A percentile compares a stretch with the other conserved stretches of the same genome.
Evolutionary conservation across 1,284 basidiomycete genomes (phyloP).

Genomic region (Ceratobasidium theobromae): DNA sequence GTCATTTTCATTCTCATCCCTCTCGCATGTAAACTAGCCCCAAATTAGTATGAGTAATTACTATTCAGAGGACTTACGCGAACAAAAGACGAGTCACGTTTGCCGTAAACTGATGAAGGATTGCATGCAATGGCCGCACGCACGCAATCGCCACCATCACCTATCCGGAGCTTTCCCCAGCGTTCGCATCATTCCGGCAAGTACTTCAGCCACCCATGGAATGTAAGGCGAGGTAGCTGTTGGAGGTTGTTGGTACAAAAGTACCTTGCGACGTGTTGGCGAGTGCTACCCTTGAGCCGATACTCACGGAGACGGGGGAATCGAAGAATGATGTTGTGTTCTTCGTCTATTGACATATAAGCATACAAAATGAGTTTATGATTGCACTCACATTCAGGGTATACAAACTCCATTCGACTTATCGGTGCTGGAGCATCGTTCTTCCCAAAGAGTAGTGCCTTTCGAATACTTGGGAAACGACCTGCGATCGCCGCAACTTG

Average conservation of each 20-base stretch:
- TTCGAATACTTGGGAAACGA: background rate
- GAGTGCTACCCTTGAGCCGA: background rate
- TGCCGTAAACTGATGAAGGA: background rate
- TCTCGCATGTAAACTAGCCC: background rate
- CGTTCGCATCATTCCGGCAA: background rate
- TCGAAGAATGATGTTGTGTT: background rate
- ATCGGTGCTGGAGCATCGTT: conserved; percentile 3
- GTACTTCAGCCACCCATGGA: background rate
- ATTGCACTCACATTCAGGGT: background rate
- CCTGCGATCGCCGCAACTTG: background rate
- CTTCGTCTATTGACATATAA: no score
- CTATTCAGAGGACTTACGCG: background rate
- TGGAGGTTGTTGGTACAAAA: background rate
- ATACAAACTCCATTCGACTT: background rate
- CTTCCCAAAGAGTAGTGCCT: conserved; percentile 14
- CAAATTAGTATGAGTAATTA: background rate
- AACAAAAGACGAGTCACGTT: background rate
- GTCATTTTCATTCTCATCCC: background rate
- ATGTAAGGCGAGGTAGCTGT: background rate
- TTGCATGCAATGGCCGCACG: background rate
- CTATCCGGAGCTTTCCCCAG: conserved; percentile 1
- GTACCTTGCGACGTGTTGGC: background rate
- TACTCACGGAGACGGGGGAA: background rate
- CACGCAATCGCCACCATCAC: background rate
- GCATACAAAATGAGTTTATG: no score